Evolutionary conservation across 202 grass and related monocot species (phyloP).

Genomic region (Hordeum pubiflorum): DNA sequence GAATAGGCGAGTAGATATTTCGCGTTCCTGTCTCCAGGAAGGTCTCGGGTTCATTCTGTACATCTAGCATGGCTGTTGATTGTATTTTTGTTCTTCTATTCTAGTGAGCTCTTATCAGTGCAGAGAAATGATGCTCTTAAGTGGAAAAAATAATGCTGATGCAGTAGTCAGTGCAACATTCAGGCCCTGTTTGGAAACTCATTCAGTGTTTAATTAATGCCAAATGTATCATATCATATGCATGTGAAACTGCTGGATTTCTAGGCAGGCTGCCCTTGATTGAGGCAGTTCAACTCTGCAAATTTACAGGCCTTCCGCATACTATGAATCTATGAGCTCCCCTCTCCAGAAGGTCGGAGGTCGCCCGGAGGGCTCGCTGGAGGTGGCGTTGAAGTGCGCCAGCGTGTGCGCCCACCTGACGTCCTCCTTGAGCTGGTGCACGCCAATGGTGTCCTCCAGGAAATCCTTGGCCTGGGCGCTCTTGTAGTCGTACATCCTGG

Average conservation of each 20-base stretch:
- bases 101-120: background rate
- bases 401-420: constrained; percentile 50
- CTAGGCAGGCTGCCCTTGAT: background rate
- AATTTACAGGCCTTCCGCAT: background rate
- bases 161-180: background rate
- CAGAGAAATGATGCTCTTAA: background rate
- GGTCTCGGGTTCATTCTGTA: background rate
- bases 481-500: constrained; percentile 73
- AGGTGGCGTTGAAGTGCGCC: constrained; percentile 58
- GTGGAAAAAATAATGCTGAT: background rate
- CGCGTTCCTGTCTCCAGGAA: background rate
- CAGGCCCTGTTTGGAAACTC: background rate
- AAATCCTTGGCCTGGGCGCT: constrained; percentile 37
- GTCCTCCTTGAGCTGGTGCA: constrained; percentile 71
- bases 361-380: constrained; percentile 26
- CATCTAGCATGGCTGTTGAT: background rate
- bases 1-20: background rate
- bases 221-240: background rate
- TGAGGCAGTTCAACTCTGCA: background rate
- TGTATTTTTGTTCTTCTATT: background rate
- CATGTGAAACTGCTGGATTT: background rate
- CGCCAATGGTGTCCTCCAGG: constrained; percentile 47
- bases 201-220: background rate
- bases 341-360: background rate
- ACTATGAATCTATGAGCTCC: background rate